phyloP scores from a whole-genome alignment of 164 flowering plant genomes.

The Tinospora cordifolia region DNA sequence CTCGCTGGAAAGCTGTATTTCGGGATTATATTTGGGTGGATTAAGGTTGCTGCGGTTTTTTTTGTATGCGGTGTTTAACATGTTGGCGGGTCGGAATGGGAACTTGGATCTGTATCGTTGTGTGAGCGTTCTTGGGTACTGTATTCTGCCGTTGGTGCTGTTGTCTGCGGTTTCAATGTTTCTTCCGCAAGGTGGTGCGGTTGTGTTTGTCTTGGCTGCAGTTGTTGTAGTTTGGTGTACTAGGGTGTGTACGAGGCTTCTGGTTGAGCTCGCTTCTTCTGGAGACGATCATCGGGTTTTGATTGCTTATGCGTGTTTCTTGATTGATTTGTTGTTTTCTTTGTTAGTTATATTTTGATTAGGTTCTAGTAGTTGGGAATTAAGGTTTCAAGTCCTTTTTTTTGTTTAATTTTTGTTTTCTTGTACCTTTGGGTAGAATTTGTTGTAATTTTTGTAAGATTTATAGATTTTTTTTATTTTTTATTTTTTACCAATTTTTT shows the following conservation, averaged over 20 bases:
- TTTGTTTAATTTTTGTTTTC: background rate
- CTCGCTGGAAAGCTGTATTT: slow-evolving; percentile 91
- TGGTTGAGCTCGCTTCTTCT: slow-evolving; percentile 56
- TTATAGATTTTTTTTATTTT: too few relatives aligned
- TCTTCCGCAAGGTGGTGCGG: slow-evolving; percentile 48
- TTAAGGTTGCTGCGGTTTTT: slow-evolving; percentile 61
- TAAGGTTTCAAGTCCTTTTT: background rate
- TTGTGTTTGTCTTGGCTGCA: slow-evolving; percentile 38
- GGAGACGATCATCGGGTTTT: slow-evolving; percentile 79
- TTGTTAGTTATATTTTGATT: slow-evolving; percentile 64
- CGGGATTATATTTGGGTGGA: slow-evolving; percentile 85
- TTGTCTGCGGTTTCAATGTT: slow-evolving; percentile 65
- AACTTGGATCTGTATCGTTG: slow-evolving; percentile 76
- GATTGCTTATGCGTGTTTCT: slow-evolving; percentile 74
- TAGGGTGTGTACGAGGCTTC: slow-evolving; percentile 55
- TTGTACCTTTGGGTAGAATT: background rate
- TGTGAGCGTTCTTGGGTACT: slow-evolving; percentile 71
- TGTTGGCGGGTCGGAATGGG: slow-evolving; percentile 79
- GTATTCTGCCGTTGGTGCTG: slow-evolving; percentile 73
- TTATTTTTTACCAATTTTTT: background rate
- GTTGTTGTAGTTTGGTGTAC: slow-evolving; percentile 73
- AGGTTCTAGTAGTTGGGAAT: background rate
- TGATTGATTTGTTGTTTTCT: slow-evolving; percentile 71
- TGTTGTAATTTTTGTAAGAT: background rate
- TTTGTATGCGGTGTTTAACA: slow-evolving; percentile 65